Evolutionary conservation across 148 eudicot species (phyloP).

Genomic region (Euryodendron excelsum): DNA sequence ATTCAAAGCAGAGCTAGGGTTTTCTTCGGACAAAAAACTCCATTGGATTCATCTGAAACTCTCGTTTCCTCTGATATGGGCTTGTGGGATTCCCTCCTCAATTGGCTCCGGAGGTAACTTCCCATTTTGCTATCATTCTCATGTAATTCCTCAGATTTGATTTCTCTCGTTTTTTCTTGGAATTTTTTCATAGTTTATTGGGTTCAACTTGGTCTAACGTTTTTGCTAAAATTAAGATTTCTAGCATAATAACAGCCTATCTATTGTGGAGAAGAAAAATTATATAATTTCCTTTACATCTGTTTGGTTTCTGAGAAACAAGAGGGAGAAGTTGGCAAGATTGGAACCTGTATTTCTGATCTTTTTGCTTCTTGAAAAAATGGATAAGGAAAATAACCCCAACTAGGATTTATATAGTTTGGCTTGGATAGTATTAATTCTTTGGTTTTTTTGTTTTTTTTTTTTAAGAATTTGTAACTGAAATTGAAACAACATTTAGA

Average conservation of each 20-base stretch:
- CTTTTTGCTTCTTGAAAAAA: neutral
- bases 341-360: neutral
- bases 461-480: neutral
- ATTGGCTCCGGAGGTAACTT: slow-evolving; percentile 80
- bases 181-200: neutral
- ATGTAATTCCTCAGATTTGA: neutral
- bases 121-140: neutral
- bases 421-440: neutral
- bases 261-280: neutral
- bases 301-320: neutral
- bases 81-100: slow-evolving; percentile 68
- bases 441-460: no score
- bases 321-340: neutral
- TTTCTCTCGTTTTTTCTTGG: neutral
- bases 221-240: neutral
- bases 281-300: neutral
- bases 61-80: slow-evolving; percentile 44
- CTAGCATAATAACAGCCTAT: neutral
- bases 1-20: neutral
- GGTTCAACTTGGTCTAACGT: neutral
- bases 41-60: neutral
- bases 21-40: neutral
- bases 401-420: neutral
- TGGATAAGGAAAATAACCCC: neutral
- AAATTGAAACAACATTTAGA: no score